Conservation (phyloP, 2,329 filamentous ascomycete species). For the Truncatella angustata region DNA sequence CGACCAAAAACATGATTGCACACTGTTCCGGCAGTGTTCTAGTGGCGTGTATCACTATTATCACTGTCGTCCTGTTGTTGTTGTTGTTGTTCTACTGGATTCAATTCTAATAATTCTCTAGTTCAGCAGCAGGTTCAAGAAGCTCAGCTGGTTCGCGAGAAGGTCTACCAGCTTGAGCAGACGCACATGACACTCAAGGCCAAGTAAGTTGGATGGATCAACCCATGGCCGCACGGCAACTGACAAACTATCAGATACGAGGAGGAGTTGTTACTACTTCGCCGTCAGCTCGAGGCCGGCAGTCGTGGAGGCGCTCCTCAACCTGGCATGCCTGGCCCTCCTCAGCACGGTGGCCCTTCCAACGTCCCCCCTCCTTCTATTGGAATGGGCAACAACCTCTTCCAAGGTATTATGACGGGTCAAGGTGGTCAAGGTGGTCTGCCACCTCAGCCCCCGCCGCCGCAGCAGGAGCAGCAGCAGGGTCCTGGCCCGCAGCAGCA, state of each 20-base stretch:
- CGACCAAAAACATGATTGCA: background rate
- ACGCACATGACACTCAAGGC: constrained; percentile 83
- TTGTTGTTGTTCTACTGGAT: background rate
- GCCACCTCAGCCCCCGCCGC: constrained; percentile 65
- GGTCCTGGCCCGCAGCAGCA: constrained; percentile 46
- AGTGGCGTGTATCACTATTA: too few species aligned
- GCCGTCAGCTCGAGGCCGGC: constrained; percentile 79
- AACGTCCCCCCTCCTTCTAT: constrained; percentile 75
- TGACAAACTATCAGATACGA: constrained; percentile 69
- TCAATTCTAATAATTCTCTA: constrained; percentile 34
- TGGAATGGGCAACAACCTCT: constrained; percentile 87
- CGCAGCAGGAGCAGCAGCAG: constrained; percentile 64
- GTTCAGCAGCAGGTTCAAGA: constrained; percentile 90
- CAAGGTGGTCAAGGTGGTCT: constrained; percentile 79
- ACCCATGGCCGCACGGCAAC: background rate
- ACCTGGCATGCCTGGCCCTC: constrained; percentile 62
- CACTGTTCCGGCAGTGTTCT: too few species aligned
- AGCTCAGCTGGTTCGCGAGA: constrained; percentile 90
- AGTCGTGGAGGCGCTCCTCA: constrained; percentile 62
- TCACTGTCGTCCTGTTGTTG: too few species aligned
- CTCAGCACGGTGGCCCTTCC: constrained; percentile 74
- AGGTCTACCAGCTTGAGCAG: constrained; percentile 91
- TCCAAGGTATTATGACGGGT: constrained; percentile 94
- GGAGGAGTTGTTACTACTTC: constrained; percentile 81
- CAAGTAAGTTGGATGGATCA: constrained; percentile 65